Base-by-base conservation (phyloP, 2,329 filamentous ascomycete genomes). In the Fusarium sulawesiense region DNA sequence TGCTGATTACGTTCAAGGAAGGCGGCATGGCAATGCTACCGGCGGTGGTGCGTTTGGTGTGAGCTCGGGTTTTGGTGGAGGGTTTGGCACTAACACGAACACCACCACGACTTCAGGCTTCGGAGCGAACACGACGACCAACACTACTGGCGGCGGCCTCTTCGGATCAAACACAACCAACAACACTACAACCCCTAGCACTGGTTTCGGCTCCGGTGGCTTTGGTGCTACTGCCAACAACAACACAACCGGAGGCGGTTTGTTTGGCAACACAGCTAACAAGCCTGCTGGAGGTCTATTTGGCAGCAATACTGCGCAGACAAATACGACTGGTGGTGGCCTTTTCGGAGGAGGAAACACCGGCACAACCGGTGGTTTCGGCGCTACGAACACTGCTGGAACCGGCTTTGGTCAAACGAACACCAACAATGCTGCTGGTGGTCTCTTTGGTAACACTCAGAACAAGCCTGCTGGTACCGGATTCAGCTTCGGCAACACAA, bases 1-100 rank as follows among this genome's bases (percentile, higher is more conserved):
- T 66, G 93, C 89, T 47, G 96, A 99, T 80, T 99, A 99, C 78
- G 88, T 91, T 63, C 92, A 94, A 79, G 94, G 94, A 53, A 90
- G 94, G 63, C 91, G 91, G 56, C 93, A 88, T 78, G 96, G 94
- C 34, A 97, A 95, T 80, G 87, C 88, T 44, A 93, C 91, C 66
- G 93, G 93, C 30, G 92, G 94, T 71, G 94, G 94, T 62, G 92
- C 92, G 10, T 98, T 98, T 79, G 95, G 94, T 20, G 85, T 90
- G 27, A 79, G 78, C 72, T 85, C 85, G 21, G 79, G 80, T 49
- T 85, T 87, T 72, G 83, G 85, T 11, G 86, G 86, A 68, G 86
- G 86, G 29, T 86, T 86, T 56, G 83, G 84, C 29, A 68, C 80
- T 34, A 82, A 73, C 62, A 73, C 68, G 27, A 70, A 72, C 30